Base-by-base conservation (phyloP, 2,329 filamentous ascomycete genomes). In the Passalora sequoiae region DNA sequence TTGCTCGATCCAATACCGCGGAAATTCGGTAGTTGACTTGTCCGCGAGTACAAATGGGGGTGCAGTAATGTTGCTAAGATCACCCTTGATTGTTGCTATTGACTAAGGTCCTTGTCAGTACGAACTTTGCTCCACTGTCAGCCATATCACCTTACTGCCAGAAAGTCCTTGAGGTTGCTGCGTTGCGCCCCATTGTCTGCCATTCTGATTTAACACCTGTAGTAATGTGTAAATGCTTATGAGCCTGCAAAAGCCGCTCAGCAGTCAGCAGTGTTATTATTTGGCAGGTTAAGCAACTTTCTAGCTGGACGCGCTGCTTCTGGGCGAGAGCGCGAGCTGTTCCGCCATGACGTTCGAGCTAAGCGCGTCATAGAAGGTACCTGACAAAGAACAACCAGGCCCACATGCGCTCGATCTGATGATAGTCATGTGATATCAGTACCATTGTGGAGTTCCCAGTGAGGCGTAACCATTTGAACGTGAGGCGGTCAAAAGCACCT, bases 1-100 rank as follows among this genome's bases (percentile, higher is more conserved):
- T 46, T 69, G 65, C 33, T 71, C 68, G 20, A 68, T 69, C 68
- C 67, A 71, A 49, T 70, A 72, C 16, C 69, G 64, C 9, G 69
- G 69, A 38, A 72, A 65, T 40, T 71, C 67, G 3, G 68, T 68
- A 1, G 69, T 72, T 0, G 67, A 70, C 38, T 70, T 66, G 40
- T 68, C 62, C 2, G 66, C 66, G 0, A 72, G 58, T 5, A 72
- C 62, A 44, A 72, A 72, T 3, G 69, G 69, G 3, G 69, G 69
- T 1, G 69, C 69, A 6, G 69, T 72, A 42, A 71, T 71, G 40
- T 69, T 72, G 31, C 60, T 65, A 5, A 72, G 60, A 44, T 72
- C 69, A 25, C 69, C 69, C 55, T 64, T 66, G 41, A 72, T 69
- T 1, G 68, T 70, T 21, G 69, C 64, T 35, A 71, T 69, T 0